A percentile compares a stretch with the other conserved stretches of the same genome.
phyloP scores from a whole-genome alignment of 495 filamentous ascomycete species.

The Penicillium canariense region DNA sequence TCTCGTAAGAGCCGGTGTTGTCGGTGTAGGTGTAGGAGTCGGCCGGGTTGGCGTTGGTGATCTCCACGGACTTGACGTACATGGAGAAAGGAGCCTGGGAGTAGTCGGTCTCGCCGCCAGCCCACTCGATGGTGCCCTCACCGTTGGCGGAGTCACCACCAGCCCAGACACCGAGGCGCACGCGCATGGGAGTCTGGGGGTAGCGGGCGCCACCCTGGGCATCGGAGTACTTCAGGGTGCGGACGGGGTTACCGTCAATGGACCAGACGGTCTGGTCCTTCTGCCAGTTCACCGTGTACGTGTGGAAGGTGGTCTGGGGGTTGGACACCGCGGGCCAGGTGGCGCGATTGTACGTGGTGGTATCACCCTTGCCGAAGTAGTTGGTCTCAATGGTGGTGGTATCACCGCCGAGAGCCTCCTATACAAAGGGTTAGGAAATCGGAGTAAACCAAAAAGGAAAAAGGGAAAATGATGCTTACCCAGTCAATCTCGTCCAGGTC shows the following conservation, averaged over 20 bases:
- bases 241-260: conserved; percentile 70
- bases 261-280: conserved; percentile 69
- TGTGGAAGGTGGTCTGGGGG: conserved; percentile 71
- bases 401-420: conserved; percentile 59
- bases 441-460: background rate
- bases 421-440: conserved; percentile 5
- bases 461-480: conserved; percentile 38
- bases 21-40: conserved; percentile 69
- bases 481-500: conserved; percentile 96
- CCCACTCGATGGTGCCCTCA: conserved; percentile 66
- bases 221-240: conserved; percentile 60
- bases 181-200: conserved; percentile 87
- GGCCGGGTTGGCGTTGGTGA: conserved; percentile 29
- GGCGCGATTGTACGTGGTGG: conserved; percentile 73
- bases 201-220: conserved; percentile 68
- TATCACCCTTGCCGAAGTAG: conserved; percentile 92
- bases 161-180: conserved; percentile 85
- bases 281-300: conserved; percentile 85
- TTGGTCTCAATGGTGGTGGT: conserved; percentile 74
- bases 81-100: conserved; percentile 72
- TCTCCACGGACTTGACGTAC: conserved; percentile 62
- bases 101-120: conserved; percentile 75
- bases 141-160: conserved; percentile 75
- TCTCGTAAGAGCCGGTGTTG: conserved; percentile 63
- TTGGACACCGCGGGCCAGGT: conserved; percentile 52